Evolutionary conservation across 1,284 basidiomycete species (phyloP).

Genomic region (Cystobasidium pallidum): DNA sequence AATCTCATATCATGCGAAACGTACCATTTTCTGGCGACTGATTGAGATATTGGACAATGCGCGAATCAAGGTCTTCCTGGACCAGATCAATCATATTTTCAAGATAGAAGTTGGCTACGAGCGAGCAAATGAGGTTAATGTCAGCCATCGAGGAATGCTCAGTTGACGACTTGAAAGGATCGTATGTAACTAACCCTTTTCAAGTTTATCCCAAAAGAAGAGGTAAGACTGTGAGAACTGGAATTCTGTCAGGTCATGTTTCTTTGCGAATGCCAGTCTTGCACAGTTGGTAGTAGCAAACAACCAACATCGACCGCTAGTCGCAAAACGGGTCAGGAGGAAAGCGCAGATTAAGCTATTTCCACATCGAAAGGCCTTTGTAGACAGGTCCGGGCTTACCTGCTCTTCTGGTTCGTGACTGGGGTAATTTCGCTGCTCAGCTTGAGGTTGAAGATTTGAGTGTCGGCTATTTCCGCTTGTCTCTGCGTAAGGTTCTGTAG

Average conservation of each 20-base stretch:
- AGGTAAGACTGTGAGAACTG: conserved; percentile 88
- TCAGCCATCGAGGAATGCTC: conserved; percentile 1
- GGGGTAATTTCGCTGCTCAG: conserved; percentile 67
- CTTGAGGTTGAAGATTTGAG: conserved; percentile 81
- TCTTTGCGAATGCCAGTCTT: conserved; percentile 80
- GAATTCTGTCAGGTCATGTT: conserved; percentile 78
- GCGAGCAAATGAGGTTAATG: conserved; percentile 28
- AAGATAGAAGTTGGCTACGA: conserved; percentile 81
- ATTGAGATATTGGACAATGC: conserved; percentile 76
- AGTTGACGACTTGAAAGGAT: neutral
- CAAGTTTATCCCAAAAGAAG: conserved; percentile 93
- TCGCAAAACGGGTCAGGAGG: too few relatives aligned
- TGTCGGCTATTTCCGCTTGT: conserved; percentile 63
- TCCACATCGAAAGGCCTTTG: neutral
- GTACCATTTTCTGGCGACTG: conserved; percentile 77
- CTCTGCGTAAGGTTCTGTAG: conserved; percentile 2
- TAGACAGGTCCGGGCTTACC: neutral
- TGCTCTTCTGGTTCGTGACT: conserved; percentile 7
- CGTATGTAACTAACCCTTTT: conserved; percentile 64
- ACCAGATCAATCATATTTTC: conserved; percentile 82
- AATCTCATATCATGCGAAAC: neutral
- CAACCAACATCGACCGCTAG: conserved; percentile 75
- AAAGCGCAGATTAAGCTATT: neutral
- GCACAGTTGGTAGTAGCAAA: conserved; percentile 73
- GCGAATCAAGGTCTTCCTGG: conserved; percentile 77